Evolutionary conservation across 495 filamentous ascomycete species (phyloP), one percentile per base, ranked within the genome.

Genomic region (Daldinia loculata): DNA sequence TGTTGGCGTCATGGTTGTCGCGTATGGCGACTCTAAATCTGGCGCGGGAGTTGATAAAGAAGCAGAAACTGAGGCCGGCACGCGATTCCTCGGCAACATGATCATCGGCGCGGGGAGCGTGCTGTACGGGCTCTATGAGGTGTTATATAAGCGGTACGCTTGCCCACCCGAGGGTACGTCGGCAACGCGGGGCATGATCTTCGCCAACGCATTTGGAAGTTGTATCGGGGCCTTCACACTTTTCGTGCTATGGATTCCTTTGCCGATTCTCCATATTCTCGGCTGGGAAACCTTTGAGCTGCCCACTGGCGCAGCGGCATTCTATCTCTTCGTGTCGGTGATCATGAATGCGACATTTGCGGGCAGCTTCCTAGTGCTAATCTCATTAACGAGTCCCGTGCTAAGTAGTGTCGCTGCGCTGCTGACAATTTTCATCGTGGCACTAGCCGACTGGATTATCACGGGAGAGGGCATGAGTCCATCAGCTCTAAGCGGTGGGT

Each of bases 91-190:
- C 1, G 95, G 95, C 0, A 99, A 99, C 76, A 77, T 98, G 52
- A 87, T 98, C 76, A 98, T 99, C 71, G 94, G 94, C 4, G 78
- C 93, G n/a, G 95, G 95, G 5, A 95, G 92, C 65, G 90, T 99
- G 22, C 84, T 99, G 15, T 99, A 99, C 78, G 95, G 95, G 0
- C 89, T 99, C 38, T 99, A 99, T 79, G 95, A 99, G 80, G 95
- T 99, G 27, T 77, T 99, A 50, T 99, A 98, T 80, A 99, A 99
- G 82, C 88, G 88, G 45, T 86, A 89, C 50, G 95, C 94, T 4
- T 99, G 95, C 76, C 95, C 95, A 29, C 95, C 95, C 0, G 94
- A 98, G 61, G 93, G 93, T 27, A 90, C 87, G 11, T 91, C 89
- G 60, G 86, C 95, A 0, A 89, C 86, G 6, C 87, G 93, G 4